These are phyloP conservation scores for Fusarium burgessii DNA, from an alignment of 2,329 filamentous ascomycete genomes.

Conservation along the genomic window DNA sequence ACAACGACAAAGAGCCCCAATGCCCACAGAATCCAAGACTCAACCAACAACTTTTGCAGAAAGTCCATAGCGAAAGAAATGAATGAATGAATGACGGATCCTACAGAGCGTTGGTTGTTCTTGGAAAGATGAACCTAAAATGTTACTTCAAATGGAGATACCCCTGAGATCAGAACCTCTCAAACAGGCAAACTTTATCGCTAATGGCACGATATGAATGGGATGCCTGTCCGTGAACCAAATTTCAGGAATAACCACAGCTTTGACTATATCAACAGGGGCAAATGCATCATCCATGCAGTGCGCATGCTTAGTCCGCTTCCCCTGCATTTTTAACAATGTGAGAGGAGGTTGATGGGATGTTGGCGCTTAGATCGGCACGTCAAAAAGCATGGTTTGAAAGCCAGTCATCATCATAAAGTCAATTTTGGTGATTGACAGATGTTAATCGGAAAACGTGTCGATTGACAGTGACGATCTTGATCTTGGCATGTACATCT, in stretches of 20 bases:
- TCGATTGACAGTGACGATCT: neutral
- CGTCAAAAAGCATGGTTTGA: neutral
- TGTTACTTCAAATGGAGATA: neutral
- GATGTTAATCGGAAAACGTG: neutral
- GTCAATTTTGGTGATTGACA: neutral
- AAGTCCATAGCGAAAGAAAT: constrained; percentile 43
- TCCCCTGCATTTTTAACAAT: constrained; percentile 2
- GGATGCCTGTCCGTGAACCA: neutral
- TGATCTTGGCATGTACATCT: neutral
- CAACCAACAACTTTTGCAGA: constrained; percentile 41
- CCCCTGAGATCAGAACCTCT: neutral
- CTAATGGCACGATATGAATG: neutral
- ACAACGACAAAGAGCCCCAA: constrained; percentile 44
- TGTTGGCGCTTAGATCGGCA: constrained; percentile 7
- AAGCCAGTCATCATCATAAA: neutral
- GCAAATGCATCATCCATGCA: neutral
- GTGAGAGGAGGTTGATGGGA: neutral
- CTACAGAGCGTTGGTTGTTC: neutral
- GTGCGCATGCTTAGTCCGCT: neutral
- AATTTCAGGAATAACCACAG: neutral
- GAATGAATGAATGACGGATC: neutral
- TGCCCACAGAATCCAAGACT: constrained; percentile 49
- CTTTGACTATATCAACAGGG: neutral
- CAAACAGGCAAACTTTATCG: neutral
- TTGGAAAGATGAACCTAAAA: neutral